Conservation (phyloP, 768 basidiomycete species). For the Suillus luteus region DNA sequence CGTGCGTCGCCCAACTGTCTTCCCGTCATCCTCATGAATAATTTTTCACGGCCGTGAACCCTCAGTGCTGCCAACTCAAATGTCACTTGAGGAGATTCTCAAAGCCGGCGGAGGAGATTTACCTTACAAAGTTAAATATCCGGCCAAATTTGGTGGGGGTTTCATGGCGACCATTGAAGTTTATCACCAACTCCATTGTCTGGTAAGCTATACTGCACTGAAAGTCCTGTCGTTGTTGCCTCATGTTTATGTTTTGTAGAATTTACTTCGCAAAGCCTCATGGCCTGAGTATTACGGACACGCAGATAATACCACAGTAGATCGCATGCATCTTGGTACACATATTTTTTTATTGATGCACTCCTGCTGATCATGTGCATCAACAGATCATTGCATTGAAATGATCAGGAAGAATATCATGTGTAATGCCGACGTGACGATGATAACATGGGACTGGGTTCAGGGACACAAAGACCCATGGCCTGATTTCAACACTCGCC, state of each 20-base stretch:
- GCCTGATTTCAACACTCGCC: not conserved
- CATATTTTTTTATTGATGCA: not conserved
- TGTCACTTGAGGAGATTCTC: slow-evolving; percentile 11
- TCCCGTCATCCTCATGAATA: not conserved
- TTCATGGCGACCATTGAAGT: slow-evolving; percentile 16
- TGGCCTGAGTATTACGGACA: slow-evolving; percentile 12
- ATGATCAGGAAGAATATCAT: slow-evolving; percentile 16
- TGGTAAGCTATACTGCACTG: slow-evolving; percentile 2
- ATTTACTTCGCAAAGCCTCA: slow-evolving; percentile 17
- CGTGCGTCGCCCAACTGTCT: not conserved
- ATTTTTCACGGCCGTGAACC: not conserved
- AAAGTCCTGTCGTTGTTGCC: not conserved
- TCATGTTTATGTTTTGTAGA: slow-evolving; percentile 1
- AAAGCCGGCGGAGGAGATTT: slow-evolving; percentile 11
- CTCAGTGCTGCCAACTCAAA: slow-evolving; percentile 11
- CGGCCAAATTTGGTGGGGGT: slow-evolving; percentile 14
- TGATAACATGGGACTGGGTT: slow-evolving; percentile 18
- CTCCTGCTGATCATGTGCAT: not conserved
- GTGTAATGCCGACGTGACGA: slow-evolving; percentile 16
- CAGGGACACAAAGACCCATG: not conserved
- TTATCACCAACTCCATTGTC: slow-evolving; percentile 16
- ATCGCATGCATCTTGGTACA: slow-evolving; percentile 15
- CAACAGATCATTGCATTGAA: slow-evolving; percentile 15
- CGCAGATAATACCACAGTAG: not conserved
- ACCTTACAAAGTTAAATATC: slow-evolving; percentile 12